These are phyloP conservation scores for Talaromyces sp. DNA, from an alignment of 2,329 filamentous ascomycete species.

Conservation along the genomic window DNA sequence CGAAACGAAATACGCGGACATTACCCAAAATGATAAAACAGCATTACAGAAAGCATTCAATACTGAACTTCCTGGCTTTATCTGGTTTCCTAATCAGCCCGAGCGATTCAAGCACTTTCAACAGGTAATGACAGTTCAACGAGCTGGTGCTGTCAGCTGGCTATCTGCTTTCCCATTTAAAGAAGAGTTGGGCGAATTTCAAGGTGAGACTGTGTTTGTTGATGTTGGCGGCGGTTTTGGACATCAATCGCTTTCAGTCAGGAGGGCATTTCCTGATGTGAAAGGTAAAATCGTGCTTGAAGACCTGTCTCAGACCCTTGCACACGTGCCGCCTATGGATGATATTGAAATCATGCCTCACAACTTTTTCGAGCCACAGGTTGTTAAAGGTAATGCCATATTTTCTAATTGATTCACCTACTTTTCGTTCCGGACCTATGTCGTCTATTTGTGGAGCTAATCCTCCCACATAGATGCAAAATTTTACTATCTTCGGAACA, in stretches of 20 bases:
- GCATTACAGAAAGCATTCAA: neutral
- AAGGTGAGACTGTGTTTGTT: neutral
- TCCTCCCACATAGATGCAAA: neutral
- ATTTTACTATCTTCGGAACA: slow-evolving; percentile 25
- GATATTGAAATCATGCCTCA: slow-evolving; percentile 12
- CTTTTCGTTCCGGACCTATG: too few species aligned
- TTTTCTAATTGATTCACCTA: too few species aligned
- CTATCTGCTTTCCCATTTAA: too few species aligned
- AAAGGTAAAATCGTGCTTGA: neutral
- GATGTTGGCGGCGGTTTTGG: slow-evolving; percentile 13
- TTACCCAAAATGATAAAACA: neutral
- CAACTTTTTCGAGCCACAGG: slow-evolving; percentile 18
- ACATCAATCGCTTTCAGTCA: neutral
- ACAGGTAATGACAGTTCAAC: too few species aligned
- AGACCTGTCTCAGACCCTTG: neutral
- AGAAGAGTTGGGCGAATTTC: neutral
- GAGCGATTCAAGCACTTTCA: too few species aligned
- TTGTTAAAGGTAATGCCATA: slow-evolving; percentile 7
- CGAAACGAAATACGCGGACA: neutral
- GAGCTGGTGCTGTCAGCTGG: too few species aligned
- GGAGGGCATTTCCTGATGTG: neutral
- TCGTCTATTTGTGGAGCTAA: neutral
- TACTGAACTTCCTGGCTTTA: neutral
- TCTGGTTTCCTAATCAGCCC: too few species aligned
- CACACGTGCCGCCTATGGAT: neutral